Percentiles rank a stretch among this genome's conserved stretches.
phyloP scores from a whole-genome alignment of 805 yeast species.

The Metschnikowia continentalis region DNA sequence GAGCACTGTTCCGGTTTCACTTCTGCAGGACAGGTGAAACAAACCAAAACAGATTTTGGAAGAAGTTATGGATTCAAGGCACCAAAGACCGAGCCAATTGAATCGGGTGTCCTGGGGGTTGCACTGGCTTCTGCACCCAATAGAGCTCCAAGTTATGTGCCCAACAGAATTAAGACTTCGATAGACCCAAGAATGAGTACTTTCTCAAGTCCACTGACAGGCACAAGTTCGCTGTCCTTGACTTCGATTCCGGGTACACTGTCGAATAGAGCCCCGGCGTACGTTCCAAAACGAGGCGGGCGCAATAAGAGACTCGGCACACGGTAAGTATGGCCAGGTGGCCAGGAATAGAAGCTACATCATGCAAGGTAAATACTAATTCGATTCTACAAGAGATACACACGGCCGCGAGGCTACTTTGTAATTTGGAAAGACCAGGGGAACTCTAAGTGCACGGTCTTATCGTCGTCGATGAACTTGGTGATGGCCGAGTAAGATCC shows the following conservation, averaged over 20 bases:
- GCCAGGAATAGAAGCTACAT: neutral
- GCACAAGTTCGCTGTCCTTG: too few species aligned
- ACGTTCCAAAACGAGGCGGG: constrained; percentile 26
- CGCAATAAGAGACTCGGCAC: constrained; percentile 14
- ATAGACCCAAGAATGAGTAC: neutral
- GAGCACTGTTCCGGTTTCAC: constrained; percentile 3
- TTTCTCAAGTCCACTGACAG: neutral
- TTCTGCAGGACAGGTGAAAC: constrained; percentile 7
- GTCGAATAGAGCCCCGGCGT: constrained; percentile 29
- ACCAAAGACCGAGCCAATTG: neutral
- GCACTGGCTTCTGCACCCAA: neutral
- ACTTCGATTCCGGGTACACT: too few species aligned
- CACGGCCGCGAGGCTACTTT: constrained; percentile 37
- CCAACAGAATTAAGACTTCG: neutral
- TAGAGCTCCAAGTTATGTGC: neutral
- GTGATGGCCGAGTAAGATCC: constrained; percentile 80
- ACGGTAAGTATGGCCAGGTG: neutral
- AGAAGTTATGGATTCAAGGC: neutral
- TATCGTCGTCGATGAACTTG: constrained; percentile 85
- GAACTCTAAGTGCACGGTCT: constrained; percentile 61
- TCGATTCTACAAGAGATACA: neutral
- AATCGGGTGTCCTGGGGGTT: neutral
- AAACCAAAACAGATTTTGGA: neutral
- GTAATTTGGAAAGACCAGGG: constrained; percentile 86
- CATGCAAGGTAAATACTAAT: neutral